Evolutionary conservation across 495 filamentous ascomycete genomes (phyloP).

Genomic region (Aspergillus saccharolyticus): DNA sequence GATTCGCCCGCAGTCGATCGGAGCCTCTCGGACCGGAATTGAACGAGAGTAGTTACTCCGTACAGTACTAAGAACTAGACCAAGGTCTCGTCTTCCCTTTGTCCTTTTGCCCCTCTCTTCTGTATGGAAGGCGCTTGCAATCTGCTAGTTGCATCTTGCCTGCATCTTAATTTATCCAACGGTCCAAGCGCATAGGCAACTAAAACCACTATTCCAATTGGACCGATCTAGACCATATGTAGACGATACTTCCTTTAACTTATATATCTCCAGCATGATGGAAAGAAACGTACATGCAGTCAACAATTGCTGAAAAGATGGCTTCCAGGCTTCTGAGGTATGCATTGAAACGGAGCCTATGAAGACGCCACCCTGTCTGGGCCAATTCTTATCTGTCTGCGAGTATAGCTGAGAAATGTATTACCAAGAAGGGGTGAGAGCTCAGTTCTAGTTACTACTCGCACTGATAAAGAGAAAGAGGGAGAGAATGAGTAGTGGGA

Average conservation of each 20-base stretch:
- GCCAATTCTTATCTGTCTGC: neutral
- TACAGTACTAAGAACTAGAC: neutral
- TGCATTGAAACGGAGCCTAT: neutral
- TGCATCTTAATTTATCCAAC: neutral
- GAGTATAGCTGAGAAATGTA: neutral
- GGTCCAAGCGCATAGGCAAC: neutral
- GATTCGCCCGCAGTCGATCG: neutral
- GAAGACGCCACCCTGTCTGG: neutral
- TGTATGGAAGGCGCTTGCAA: neutral
- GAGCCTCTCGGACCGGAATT: neutral
- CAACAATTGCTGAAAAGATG: neutral
- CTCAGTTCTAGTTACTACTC: too few species aligned
- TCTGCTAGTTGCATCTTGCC: neutral
- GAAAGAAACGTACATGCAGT: neutral
- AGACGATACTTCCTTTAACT: neutral
- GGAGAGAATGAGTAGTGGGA: neutral
- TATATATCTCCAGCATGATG: neutral
- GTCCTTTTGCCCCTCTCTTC: neutral
- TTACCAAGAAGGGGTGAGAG: neutral
- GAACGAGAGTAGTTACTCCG: neutral
- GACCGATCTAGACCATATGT: neutral
- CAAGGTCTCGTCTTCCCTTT: neutral
- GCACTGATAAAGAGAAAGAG: neutral
- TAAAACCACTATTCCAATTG: neutral
- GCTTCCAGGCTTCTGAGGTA: neutral